These are phyloP conservation scores for Fusarium sp. DNA, from an alignment of 2,329 filamentous ascomycete species.

Conservation along the genomic window DNA sequence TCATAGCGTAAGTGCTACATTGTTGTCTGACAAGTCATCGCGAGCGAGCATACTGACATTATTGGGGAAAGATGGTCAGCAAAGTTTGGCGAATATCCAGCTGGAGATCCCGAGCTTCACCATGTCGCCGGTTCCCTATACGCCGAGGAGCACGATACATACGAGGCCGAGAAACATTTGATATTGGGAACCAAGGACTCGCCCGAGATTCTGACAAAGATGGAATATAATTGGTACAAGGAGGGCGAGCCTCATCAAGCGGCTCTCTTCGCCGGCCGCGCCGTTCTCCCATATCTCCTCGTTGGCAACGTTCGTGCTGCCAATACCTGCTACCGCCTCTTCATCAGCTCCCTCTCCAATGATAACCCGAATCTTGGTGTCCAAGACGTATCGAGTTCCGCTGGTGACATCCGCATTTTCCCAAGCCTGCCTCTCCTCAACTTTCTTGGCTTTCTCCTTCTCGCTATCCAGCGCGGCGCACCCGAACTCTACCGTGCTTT, in stretches of 20 bases:
- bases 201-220: conserved; percentile 78
- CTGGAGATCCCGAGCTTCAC: conserved; percentile 93
- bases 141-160: conserved; percentile 91
- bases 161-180: conserved; percentile 93
- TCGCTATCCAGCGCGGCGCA: conserved; percentile 83
- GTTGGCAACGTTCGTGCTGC: conserved; percentile 91
- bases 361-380: conserved; percentile 69
- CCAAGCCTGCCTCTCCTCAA: conserved; percentile 94
- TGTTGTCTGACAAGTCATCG: not conserved
- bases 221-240: conserved; percentile 95
- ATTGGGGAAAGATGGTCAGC: conserved; percentile 75
- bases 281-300: conserved; percentile 89
- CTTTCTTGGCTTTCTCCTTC: conserved; percentile 86
- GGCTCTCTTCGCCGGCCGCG: conserved; percentile 85
- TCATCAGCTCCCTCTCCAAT: conserved; percentile 55
- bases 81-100: conserved; percentile 86
- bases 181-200: conserved; percentile 91
- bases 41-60: conserved; percentile 8
- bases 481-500: conserved; percentile 86
- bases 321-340: conserved; percentile 80
- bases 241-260: conserved; percentile 90
- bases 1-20: conserved; percentile 71
- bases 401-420: conserved; percentile 82
- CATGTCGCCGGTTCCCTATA: conserved; percentile 90
- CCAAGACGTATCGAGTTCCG: conserved; percentile 82